Conservation (phyloP, 1,139 yeast genomes). For the Suhomyces bokatorum region DNA sequence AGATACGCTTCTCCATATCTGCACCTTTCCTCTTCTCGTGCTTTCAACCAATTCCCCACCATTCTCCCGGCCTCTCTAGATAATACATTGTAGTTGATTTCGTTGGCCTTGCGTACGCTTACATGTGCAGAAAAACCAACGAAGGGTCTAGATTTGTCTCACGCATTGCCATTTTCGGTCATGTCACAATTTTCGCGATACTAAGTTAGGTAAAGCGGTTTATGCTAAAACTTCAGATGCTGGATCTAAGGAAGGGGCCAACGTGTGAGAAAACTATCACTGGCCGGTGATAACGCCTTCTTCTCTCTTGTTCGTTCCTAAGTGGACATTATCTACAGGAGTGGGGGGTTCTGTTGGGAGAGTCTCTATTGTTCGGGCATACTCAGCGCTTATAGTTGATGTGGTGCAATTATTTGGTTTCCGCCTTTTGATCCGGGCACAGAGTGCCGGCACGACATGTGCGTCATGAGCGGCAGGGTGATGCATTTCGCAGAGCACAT, state of each 20-base stretch:
- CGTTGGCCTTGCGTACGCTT: background rate
- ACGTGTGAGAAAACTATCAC: background rate
- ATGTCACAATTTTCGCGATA: background rate
- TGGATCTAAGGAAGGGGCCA: background rate
- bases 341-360: background rate
- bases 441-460: background rate
- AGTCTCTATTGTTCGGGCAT: background rate
- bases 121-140: background rate
- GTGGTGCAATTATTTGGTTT: slow-evolving; percentile 2
- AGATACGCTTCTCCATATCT: too few relatives aligned
- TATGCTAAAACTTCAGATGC: too few relatives aligned
- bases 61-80: too few relatives aligned
- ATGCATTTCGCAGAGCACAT: background rate
- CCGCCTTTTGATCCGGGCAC: background rate
- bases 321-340: background rate
- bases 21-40: too few relatives aligned
- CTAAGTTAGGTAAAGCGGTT: background rate
- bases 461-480: background rate
- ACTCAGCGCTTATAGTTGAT: background rate
- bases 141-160: background rate
- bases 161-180: background rate
- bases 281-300: background rate
- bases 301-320: background rate
- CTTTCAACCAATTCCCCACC: too few relatives aligned
- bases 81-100: too few relatives aligned